These are phyloP conservation scores for Xylariaceae sp. DNA, from an alignment of 2,329 filamentous ascomycete genomes.

Conservation along the genomic window DNA sequence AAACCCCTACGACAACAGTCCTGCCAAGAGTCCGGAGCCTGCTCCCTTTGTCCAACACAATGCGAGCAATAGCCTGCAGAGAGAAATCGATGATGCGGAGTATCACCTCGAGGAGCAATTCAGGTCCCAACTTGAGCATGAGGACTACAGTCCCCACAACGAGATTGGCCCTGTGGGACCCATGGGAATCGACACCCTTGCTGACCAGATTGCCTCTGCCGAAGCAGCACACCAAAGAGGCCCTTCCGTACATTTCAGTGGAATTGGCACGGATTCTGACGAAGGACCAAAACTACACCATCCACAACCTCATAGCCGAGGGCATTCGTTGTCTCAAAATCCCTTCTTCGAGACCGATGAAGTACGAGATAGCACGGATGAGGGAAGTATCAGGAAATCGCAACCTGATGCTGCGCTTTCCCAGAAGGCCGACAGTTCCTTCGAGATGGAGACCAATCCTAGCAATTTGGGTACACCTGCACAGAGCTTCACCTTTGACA, in stretches of 20 bases:
- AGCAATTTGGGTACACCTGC: constrained; percentile 66
- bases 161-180: constrained; percentile 30
- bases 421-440: constrained; percentile 47
- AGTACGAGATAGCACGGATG: constrained; percentile 35
- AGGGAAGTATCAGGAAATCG: constrained; percentile 36
- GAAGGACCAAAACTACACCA: constrained; percentile 62
- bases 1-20: constrained; percentile 42
- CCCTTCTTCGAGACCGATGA: constrained; percentile 58
- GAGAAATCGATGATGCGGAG: constrained; percentile 80
- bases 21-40: constrained; percentile 53
- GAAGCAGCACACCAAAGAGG: constrained; percentile 38
- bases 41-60: constrained; percentile 56
- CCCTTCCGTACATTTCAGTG: constrained; percentile 45
- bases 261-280: constrained; percentile 51
- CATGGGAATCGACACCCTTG: constrained; percentile 24
- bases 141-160: constrained; percentile 67
- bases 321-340: constrained; percentile 66
- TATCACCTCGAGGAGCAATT: constrained; percentile 80
- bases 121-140: constrained; percentile 72
- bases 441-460: constrained; percentile 69
- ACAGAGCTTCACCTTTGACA: constrained; percentile 45
- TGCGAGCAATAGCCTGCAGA: constrained; percentile 72
- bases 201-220: constrained; percentile 18
- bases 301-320: constrained; percentile 68
- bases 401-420: constrained; percentile 37